Evolutionary conservation across 2,329 filamentous ascomycete species (phyloP).

Genomic region (Sphaerostilbella broomeana): DNA sequence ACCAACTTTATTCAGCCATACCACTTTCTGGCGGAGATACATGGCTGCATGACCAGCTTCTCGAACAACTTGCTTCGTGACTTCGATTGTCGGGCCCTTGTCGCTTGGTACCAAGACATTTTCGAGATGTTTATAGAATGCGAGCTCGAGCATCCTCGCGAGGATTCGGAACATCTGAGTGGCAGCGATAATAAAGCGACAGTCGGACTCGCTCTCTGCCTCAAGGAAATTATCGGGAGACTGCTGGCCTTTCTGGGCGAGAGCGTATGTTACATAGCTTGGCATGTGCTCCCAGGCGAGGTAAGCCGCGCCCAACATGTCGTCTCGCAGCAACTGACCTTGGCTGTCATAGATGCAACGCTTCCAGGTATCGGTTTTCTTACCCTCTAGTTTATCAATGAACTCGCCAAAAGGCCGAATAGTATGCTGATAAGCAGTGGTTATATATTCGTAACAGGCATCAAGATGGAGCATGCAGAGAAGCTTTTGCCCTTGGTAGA

Average conservation of each 20-base stretch:
- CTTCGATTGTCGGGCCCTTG: too few species aligned
- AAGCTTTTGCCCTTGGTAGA: background rate
- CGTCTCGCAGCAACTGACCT: background rate
- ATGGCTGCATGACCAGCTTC: slow-evolving; percentile 7
- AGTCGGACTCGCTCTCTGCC: background rate
- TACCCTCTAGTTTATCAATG: slow-evolving; percentile 5
- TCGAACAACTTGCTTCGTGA: background rate
- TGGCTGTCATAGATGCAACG: background rate
- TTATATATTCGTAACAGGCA: slow-evolving; percentile 4
- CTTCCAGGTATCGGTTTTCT: slow-evolving; percentile 5
- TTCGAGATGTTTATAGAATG: slow-evolving; percentile 6
- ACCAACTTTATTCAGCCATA: too few species aligned
- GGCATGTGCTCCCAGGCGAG: slow-evolving; percentile 2
- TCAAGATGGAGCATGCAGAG: slow-evolving; percentile 9
- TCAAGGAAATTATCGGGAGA: background rate
- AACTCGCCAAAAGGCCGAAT: slow-evolving; percentile 1
- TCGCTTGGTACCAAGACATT: background rate
- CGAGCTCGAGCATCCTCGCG: slow-evolving; percentile 10
- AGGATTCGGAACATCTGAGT: slow-evolving; percentile 9
- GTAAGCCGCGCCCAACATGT: background rate
- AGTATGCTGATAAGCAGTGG: background rate
- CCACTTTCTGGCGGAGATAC: slow-evolving; percentile 9
- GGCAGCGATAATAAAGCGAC: background rate
- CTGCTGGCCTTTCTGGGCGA: background rate
- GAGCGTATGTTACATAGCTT: background rate